Evolutionary conservation across 1,284 basidiomycete genomes (phyloP), one percentile per base, ranked within the genome.

Genomic region (Moniliophthora roreri): DNA sequence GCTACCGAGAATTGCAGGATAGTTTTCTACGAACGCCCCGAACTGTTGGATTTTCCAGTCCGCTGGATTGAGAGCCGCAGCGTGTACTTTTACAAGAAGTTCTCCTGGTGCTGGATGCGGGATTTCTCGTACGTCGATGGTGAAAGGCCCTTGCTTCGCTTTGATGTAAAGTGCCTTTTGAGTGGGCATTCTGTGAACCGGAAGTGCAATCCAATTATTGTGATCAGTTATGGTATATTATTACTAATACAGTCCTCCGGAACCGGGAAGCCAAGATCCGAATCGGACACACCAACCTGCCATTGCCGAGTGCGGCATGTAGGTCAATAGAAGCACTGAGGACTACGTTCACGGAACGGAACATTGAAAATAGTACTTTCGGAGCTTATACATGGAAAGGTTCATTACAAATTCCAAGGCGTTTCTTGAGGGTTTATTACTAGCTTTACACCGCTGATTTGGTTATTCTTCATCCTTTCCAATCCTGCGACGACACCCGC

Each of bases 391-490:
- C 28, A 11, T 32, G 28, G 6, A 32, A 32, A 32, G 6, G 28
- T 32, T 11, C 11, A 32, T 32, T n/a, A n/a, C n/a, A n/a, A n/a
- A n/a, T 6, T 32, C 28, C 24, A 46, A n/a, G 44, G 44, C 10
- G 44, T 46, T 26, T 83, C 78, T 46, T 75, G 71, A 2, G 80
- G 80, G 41, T 63, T 72, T 1, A 60, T 75, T 11, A 84, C 67
- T 10, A 85, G 64, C 60, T 85, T 83, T 15, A 64, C 61, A 2
- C 72, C 79, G 23, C 78, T 81, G 15, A 83, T 69, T 49, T 74
- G 58, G 7, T 70, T 65, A 1, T 62, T 57, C 57, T 67, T 63
- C 62, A 84, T 46, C 52, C 67, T 65, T 32, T 72, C 63, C 48
- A 85, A 58, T 0, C 77, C 82, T 6, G 55, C 68, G 0, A 60